These are phyloP conservation scores for Filosporella fistucella DNA, from an alignment of 495 filamentous ascomycete species.

Conservation along the genomic window DNA sequence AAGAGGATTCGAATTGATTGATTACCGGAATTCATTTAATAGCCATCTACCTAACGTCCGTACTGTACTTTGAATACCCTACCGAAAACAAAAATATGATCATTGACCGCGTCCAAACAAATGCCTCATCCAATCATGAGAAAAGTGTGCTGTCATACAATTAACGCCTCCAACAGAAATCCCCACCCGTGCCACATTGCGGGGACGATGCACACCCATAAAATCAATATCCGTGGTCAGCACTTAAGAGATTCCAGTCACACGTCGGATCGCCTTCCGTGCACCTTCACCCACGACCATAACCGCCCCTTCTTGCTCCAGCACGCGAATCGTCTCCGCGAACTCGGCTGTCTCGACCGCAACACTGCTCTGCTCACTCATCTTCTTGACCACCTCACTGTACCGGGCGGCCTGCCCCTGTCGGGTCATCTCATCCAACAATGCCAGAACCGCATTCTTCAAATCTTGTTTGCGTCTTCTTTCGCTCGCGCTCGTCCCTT, in stretches of 20 bases:
- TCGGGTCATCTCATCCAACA: slow-evolving; percentile 75
- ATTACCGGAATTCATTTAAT: no score
- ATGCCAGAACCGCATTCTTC: slow-evolving; percentile 67
- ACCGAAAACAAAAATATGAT: no score
- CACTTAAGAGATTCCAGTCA: slow-evolving; percentile 46
- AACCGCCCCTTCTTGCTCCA: slow-evolving; percentile 83
- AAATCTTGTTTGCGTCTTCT: slow-evolving; percentile 75
- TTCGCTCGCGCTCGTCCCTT: slow-evolving; percentile 83
- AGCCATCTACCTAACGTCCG: no score
- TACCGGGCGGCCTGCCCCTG: slow-evolving; percentile 68
- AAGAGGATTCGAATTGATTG: no score
- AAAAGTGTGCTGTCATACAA: no score
- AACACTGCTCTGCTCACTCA: slow-evolving; percentile 73
- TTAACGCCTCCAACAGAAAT: no score
- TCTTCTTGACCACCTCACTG: slow-evolving; percentile 64
- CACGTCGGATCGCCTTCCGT: slow-evolving; percentile 75
- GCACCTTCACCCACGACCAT: slow-evolving; percentile 81
- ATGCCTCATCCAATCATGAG: no score
- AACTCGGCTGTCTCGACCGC: slow-evolving; percentile 75
- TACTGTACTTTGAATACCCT: no score
- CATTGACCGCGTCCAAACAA: no score
- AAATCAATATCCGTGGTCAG: background rate
- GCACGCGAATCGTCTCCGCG: slow-evolving; percentile 65
- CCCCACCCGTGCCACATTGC: no score
- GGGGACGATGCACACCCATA: no score